A percentile compares a stretch with the other conserved stretches of the same genome.
phyloP scores from a whole-genome alignment of 176 grass and related monocot species.

The Triticum dicoccoides region DNA sequence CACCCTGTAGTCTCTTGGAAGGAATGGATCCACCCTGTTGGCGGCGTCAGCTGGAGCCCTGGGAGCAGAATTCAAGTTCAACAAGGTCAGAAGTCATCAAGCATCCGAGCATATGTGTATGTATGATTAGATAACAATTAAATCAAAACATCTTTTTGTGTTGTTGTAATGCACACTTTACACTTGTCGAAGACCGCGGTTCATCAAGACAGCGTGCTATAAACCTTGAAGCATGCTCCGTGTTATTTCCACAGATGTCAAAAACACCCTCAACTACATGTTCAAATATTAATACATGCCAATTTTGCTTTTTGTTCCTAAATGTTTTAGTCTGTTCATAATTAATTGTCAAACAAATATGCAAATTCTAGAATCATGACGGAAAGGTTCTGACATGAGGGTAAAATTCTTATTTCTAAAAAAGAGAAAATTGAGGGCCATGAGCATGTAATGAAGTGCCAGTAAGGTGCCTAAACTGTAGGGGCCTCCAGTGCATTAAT shows the following conservation, averaged over 20 bases:
- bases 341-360: background rate
- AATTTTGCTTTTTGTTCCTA: background rate
- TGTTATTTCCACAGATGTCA: background rate
- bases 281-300: background rate
- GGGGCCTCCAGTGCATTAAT: background rate
- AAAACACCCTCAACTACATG: background rate
- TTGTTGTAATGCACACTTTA: background rate
- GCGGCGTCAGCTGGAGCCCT: background rate
- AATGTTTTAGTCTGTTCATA: background rate
- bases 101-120: background rate
- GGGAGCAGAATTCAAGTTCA: conserved; percentile 23
- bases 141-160: background rate
- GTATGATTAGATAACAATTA: background rate
- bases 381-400: background rate
- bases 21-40: conserved; percentile 7
- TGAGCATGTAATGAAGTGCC: background rate
- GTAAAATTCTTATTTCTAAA: background rate
- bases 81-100: conserved; percentile 6
- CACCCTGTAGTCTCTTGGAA: conserved; percentile 37
- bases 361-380: background rate
- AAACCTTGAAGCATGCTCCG: background rate
- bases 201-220: background rate
- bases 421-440: background rate
- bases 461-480: background rate
- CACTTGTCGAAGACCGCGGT: background rate